Percentiles rank a stretch among this genome's conserved stretches.
These are phyloP conservation scores for Mortierella alpina DNA, from an alignment of 192 early-diverging fungal species.

Conservation along the genomic window DNA sequence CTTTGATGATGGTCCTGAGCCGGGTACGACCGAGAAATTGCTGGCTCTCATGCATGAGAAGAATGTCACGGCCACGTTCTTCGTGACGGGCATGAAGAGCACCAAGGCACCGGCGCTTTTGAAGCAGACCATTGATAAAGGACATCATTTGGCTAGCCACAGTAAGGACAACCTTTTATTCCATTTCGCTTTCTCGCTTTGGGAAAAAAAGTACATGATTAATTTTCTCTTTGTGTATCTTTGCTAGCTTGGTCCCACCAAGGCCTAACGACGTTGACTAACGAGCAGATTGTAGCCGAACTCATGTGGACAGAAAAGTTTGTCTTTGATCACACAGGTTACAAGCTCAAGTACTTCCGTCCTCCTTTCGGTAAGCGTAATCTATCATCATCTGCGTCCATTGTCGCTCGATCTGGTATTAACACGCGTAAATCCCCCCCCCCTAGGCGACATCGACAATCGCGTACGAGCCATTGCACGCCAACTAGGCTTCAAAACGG, in stretches of 20 bases:
- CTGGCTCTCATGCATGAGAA: constrained; percentile 42
- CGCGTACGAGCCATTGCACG: constrained; percentile 63
- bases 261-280: constrained; percentile 59
- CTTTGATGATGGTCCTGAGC: constrained; percentile 58
- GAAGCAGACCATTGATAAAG: constrained; percentile 42
- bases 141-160: constrained; percentile 68
- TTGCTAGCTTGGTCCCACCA: constrained; percentile 66
- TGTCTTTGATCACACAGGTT: constrained; percentile 64
- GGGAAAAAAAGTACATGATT: not conserved
- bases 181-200: not conserved
- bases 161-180: constrained; percentile 29
- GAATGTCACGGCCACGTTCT: constrained; percentile 54
- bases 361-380: constrained; percentile 67
- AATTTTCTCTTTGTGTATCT: not conserved
- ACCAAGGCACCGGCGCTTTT: constrained; percentile 55
- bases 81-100: constrained; percentile 60
- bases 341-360: constrained; percentile 61
- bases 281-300: constrained; percentile 65
- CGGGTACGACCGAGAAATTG: constrained; percentile 41
- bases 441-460: constrained; percentile 63
- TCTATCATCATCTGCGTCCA: not conserved
- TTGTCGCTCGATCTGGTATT: not conserved
- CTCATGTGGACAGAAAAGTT: constrained; percentile 62
- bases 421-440: not conserved
- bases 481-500: constrained; percentile 59